Conservation (phyloP, 1,139 yeast species). For the Suhomyces terraborum region DNA sequence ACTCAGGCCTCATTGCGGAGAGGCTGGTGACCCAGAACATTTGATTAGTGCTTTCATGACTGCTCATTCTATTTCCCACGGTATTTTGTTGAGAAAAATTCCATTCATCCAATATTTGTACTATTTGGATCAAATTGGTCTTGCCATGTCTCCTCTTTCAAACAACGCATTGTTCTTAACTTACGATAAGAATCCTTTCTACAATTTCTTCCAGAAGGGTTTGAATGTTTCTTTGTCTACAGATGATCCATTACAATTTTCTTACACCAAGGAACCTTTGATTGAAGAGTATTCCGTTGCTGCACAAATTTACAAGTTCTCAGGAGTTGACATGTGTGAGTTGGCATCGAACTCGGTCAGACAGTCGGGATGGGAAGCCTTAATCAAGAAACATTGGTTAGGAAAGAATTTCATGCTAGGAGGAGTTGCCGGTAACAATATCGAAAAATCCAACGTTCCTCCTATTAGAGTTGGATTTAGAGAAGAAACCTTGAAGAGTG, state of each 20-base stretch:
- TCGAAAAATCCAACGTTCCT: conserved; percentile 95
- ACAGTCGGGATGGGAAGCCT: conserved; percentile 91
- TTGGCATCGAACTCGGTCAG: conserved; percentile 80
- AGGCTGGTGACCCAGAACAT: conserved; percentile 99
- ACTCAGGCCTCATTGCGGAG: conserved; percentile 97
- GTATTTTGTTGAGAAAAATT: conserved; percentile 85
- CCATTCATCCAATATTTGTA: conserved; percentile 93
- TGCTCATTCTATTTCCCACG: conserved; percentile 93
- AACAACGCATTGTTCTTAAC: conserved; percentile 95
- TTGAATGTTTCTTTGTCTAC: conserved; percentile 89
- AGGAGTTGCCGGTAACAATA: conserved; percentile 80
- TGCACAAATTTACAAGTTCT: conserved; percentile 91
- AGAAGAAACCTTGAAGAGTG: conserved; percentile 77
- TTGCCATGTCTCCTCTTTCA: conserved; percentile 98
- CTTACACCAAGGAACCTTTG: conserved; percentile 96
- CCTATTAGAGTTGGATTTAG: conserved; percentile 81
- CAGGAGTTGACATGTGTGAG: conserved; percentile 97
- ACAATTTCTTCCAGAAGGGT: conserved; percentile 86
- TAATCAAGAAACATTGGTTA: conserved; percentile 87
- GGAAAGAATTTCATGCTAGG: conserved; percentile 65
- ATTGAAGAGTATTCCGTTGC: conserved; percentile 98
- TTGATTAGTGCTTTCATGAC: conserved; percentile 86
- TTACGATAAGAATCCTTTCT: conserved; percentile 93
- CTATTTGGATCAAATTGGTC: conserved; percentile 90
- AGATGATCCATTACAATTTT: conserved; percentile 74